These are phyloP conservation scores for Angomonas ambiguus DNA, from an alignment of 208 protist species.

Conservation along the genomic window DNA sequence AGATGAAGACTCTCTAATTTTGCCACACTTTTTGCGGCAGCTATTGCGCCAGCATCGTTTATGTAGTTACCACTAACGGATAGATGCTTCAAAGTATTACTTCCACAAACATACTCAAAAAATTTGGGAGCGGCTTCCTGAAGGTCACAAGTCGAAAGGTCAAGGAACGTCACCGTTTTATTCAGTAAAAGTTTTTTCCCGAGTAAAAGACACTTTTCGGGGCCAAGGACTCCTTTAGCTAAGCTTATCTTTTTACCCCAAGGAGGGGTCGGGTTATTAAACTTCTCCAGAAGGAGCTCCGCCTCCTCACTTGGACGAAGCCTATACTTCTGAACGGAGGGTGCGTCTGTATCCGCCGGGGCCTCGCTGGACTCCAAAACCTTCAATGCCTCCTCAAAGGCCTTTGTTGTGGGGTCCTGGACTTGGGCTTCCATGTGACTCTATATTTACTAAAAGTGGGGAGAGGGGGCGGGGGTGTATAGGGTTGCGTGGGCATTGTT, in stretches of 20 bases:
- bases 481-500: not conserved
- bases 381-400: slow-evolving; percentile 29
- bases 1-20: slow-evolving; percentile 55
- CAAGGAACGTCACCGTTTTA: slow-evolving; percentile 40
- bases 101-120: slow-evolving; percentile 40
- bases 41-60: slow-evolving; percentile 43
- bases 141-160: slow-evolving; percentile 58
- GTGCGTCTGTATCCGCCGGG: slow-evolving; percentile 29
- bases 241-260: slow-evolving; percentile 58
- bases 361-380: slow-evolving; percentile 20
- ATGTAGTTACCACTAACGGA: slow-evolving; percentile 50
- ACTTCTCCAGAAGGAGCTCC: slow-evolving; percentile 24
- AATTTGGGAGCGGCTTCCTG: slow-evolving; percentile 33
- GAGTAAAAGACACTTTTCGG: slow-evolving; percentile 37
- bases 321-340: slow-evolving; percentile 26
- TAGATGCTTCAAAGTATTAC: slow-evolving; percentile 37
- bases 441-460: not conserved
- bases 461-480: not conserved
- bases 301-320: slow-evolving; percentile 50
- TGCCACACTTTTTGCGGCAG: slow-evolving; percentile 29
- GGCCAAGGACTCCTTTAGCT: slow-evolving; percentile 28
- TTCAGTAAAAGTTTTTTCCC: slow-evolving; percentile 47
- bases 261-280: slow-evolving; percentile 41
- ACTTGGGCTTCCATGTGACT: not conserved
- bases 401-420: slow-evolving; percentile 6